Base-by-base conservation (phyloP, 140 eudicot genomes). In the Flaveria floridana region DNA sequence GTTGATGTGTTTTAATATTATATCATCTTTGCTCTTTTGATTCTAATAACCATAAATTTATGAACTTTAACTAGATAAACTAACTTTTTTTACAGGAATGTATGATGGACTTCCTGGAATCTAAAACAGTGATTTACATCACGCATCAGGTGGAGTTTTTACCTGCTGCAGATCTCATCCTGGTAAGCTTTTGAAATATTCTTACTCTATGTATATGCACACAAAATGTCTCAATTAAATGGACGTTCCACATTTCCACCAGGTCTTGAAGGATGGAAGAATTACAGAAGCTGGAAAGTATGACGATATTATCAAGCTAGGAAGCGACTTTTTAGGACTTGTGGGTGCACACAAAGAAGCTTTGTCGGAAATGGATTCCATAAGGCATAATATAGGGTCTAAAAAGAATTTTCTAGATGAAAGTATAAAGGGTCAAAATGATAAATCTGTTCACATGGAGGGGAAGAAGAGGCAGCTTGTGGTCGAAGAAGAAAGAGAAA, bases 281-380 rank as follows among this genome's bases (percentile, higher is more conserved):
- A 84, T 94, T 44, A 59, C 84, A 48, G 97, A 94, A 87, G 84
- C 91, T 11, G 97, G 99, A 73, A 94, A 84, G 67, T 94, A 90
- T 51, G 63, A 80, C 0, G 84, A 94, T 52, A 88, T 88, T 75
- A 85, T 90, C 11, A 75, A 79, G 56, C 78, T 89, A n/a, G 97
- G 96, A 41, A 86, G 83, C 14, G 91, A 94, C 65, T 94, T 94
- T 65, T 81, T 80, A 81, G 89, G 85, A 71, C 99, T 94, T 53
- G 97, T 88, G 69, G 97, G 89, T 66, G 99, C 99, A 5, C 99
- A 94, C 51, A 83, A 79, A 82, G 78, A 88, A 78, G 99, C 97
- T 53, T 71, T 94, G 71, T 75, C 85, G 9, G 85, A 85, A 39
- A 82, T 90, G 5, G 86, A 88, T 63, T 84, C 86, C 13, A 73